phyloP scores from a whole-genome alignment of 2,329 filamentous ascomycete genomes.

The Ilyonectria robusta region DNA sequence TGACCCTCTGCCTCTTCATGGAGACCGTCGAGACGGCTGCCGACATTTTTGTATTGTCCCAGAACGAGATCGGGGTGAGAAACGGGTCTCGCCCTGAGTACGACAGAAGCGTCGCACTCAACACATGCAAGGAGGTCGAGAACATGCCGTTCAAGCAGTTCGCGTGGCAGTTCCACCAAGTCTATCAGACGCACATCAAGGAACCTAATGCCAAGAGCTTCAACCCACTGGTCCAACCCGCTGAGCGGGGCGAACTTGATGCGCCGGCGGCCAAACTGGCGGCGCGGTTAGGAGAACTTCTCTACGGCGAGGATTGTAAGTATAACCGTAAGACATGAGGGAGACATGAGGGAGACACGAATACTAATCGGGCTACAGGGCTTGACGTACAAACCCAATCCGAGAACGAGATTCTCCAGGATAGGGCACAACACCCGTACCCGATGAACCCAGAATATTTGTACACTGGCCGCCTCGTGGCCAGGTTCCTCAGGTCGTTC shows the following conservation, averaged over 20 bases:
- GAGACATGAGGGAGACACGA: conserved; percentile 18
- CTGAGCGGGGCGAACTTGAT: conserved; percentile 63
- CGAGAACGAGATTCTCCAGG: conserved; percentile 62
- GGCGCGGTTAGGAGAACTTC: conserved; percentile 58
- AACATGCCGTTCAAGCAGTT: conserved; percentile 74
- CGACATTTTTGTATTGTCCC: conserved; percentile 65
- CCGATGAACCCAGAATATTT: conserved; percentile 63
- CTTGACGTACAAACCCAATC: conserved; percentile 59
- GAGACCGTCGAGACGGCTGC: conserved; percentile 68
- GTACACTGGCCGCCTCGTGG: conserved; percentile 67
- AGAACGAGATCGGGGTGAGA: conserved; percentile 64
- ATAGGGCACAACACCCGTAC: conserved; percentile 60
- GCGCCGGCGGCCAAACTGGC: conserved; percentile 62
- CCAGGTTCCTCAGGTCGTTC: conserved; percentile 70
- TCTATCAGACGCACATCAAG: conserved; percentile 70
- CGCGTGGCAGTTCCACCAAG: conserved; percentile 71
- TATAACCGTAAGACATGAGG: conserved; percentile 31
- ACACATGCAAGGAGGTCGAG: conserved; percentile 66
- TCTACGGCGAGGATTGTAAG: conserved; percentile 63
- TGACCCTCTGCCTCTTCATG: conserved; percentile 72
- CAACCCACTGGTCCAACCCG: conserved; percentile 67
- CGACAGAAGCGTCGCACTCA: conserved; percentile 60
- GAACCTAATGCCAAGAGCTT: conserved; percentile 66
- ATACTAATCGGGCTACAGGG: conserved; percentile 48
- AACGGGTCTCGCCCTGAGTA: conserved; percentile 55